phyloP scores from a whole-genome alignment of 2,329 filamentous ascomycete genomes.

The Dactylonectria macrodidyma region DNA sequence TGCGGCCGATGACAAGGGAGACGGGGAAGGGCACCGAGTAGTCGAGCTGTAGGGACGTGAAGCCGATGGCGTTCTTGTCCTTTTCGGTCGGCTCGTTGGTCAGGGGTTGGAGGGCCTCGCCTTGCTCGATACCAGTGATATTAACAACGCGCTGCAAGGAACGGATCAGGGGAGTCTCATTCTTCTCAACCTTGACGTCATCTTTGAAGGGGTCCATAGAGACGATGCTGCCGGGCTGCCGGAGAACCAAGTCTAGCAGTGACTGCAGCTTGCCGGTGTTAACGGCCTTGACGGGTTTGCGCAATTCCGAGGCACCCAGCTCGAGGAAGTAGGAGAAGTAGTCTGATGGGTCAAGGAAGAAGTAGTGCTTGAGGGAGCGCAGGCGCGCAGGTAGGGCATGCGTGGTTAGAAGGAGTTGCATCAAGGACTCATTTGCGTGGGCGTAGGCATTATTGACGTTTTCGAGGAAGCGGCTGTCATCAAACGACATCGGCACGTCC shows the following conservation, averaged over 20 bases:
- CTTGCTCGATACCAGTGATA: constrained; percentile 94
- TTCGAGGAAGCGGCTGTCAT: constrained; percentile 91
- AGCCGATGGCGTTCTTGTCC: constrained; percentile 90
- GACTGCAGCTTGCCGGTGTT: constrained; percentile 96
- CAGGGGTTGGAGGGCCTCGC: constrained; percentile 83
- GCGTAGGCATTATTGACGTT: constrained; percentile 97
- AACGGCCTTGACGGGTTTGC: constrained; percentile 89
- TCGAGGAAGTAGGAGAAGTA: constrained; percentile 99
- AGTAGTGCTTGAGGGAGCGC: constrained; percentile 96
- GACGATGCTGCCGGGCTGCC: constrained; percentile 95
- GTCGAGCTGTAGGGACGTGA: constrained; percentile 93
- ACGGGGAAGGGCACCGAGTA: constrained; percentile 96
- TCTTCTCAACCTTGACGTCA: constrained; percentile 98
- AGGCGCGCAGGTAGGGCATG: constrained; percentile 91
- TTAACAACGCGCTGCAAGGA: constrained; percentile 97
- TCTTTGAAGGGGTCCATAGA: constrained; percentile 98
- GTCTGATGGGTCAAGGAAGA: constrained; percentile 97
- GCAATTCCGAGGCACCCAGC: constrained; percentile 88
- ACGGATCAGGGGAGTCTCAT: constrained; percentile 92
- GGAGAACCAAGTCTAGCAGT: constrained; percentile 92
- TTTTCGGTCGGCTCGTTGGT: constrained; percentile 79
- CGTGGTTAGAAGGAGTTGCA: constrained; percentile 91
- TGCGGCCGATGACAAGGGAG: constrained; percentile 94
- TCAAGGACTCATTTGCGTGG: constrained; percentile 92
- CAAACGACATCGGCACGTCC: constrained; percentile 92